A percentile compares a stretch with the other conserved stretches of the same genome.
phyloP scores from a whole-genome alignment of 345 rosid species.

The Corchorus capsularis region DNA sequence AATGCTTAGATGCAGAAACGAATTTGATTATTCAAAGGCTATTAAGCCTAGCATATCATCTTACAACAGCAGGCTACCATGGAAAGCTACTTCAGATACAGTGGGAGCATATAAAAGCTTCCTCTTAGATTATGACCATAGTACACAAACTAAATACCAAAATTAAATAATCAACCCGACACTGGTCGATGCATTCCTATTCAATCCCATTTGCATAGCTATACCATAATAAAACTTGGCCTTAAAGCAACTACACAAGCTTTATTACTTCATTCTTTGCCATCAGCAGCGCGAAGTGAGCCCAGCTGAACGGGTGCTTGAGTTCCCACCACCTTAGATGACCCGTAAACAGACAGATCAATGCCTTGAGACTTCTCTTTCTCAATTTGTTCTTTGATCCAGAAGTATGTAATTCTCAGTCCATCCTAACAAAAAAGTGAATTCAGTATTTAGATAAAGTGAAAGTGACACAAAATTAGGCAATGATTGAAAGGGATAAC shows the following conservation, averaged over 20 bases:
- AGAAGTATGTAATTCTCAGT: conserved; percentile 87
- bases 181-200: background rate
- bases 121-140: conserved; percentile 17
- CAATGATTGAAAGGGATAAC: background rate
- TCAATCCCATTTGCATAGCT: conserved; percentile 5
- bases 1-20: background rate
- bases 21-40: conserved; percentile 14
- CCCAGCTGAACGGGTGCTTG: conserved; percentile 98
- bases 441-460: background rate
- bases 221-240: conserved; percentile 26
- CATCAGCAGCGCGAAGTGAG: conserved; percentile 90
- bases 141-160: conserved; percentile 21
- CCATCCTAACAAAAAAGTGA: conserved; percentile 63
- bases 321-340: conserved; percentile 97
- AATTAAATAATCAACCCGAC: background rate
- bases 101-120: conserved; percentile 24
- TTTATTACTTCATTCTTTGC: conserved; percentile 65
- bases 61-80: background rate
- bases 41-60: conserved; percentile 1
- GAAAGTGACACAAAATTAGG: background rate
- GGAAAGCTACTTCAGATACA: conserved; percentile 24
- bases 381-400: conserved; percentile 96
- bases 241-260: conserved; percentile 11
- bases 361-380: conserved; percentile 84
- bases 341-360: conserved; percentile 76